Evolutionary conservation across 345 rosid genomes (phyloP).

Genomic region (Euclidium syriacum): DNA sequence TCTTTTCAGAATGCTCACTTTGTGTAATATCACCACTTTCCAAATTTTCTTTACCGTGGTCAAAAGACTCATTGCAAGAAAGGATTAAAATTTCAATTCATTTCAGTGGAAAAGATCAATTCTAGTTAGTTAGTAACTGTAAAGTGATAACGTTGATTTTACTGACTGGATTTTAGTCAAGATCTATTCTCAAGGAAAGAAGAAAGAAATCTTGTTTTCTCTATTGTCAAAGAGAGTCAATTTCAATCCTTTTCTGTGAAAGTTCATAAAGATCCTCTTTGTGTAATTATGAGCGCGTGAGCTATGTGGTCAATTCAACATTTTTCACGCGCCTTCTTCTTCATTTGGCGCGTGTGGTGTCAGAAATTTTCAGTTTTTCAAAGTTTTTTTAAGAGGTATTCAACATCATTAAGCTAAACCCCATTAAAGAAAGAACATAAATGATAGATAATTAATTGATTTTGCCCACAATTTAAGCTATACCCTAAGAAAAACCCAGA

Average conservation of each 20-base stretch:
- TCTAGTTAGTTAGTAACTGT: too few species aligned
- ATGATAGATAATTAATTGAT: constrained; percentile 4
- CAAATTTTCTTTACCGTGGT: too few species aligned
- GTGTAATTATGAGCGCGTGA: constrained; percentile 13
- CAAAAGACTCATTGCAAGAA: too few species aligned
- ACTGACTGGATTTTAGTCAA: not conserved
- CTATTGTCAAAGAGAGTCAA: too few species aligned
- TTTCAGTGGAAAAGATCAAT: too few species aligned
- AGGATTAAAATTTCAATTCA: too few species aligned
- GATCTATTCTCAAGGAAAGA: not conserved
- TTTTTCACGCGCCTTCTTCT: constrained; percentile 1
- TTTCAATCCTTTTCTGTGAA: too few species aligned
- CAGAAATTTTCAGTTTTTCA: constrained; percentile 7
- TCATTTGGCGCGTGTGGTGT: constrained; percentile 11
- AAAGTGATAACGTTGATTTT: too few species aligned
- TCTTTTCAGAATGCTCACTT: not conserved
- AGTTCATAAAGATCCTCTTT: too few species aligned
- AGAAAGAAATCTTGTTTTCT: too few species aligned
- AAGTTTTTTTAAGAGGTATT: not conserved
- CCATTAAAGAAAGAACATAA: not conserved
- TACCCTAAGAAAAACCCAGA: not conserved
- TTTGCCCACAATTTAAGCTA: constrained; percentile 27
- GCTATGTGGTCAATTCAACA: constrained; percentile 16
- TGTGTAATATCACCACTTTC: too few species aligned
- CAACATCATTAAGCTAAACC: not conserved